A percentile compares a stretch with the other conserved stretches of the same genome.
These are phyloP conservation scores for Fusarium palustre DNA, from an alignment of 2,329 filamentous ascomycete species.

Conservation along the genomic window DNA sequence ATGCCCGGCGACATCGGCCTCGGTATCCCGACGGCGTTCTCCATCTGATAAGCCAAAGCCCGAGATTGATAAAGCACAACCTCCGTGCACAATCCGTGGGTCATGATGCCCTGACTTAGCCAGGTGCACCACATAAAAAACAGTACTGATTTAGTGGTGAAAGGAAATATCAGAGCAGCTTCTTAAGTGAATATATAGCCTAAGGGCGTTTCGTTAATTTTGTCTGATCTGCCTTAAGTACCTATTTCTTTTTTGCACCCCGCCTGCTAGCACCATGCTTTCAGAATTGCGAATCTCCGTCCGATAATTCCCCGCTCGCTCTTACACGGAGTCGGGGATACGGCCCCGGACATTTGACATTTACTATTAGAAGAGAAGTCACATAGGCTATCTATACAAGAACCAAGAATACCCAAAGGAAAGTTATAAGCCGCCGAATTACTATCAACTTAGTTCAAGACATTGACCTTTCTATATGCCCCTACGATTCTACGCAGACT, in stretches of 20 bases:
- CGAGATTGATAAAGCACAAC: conserved; percentile 36
- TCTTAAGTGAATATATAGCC: no score
- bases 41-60: conserved; percentile 29
- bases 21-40: conserved; percentile 7
- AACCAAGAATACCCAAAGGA: not conserved
- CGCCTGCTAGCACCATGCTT: no score
- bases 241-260: no score
- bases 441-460: not conserved
- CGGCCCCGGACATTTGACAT: conserved; percentile 18
- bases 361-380: not conserved
- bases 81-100: conserved; percentile 3
- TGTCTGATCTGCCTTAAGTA: no score
- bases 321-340: conserved; percentile 35
- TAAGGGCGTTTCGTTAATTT: no score
- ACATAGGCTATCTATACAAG: no score
- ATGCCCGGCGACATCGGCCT: conserved; percentile 28
- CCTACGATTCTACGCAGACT: not conserved
- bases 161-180: no score
- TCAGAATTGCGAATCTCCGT: conserved; percentile 16
- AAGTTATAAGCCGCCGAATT: no score
- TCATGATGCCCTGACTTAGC: not conserved
- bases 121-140: no score
- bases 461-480: not conserved
- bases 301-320: conserved; percentile 34
- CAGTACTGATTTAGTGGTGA: no score